Conservation (phyloP, 352 stramenopile genomes). For the Phytopythium helicoides region DNA sequence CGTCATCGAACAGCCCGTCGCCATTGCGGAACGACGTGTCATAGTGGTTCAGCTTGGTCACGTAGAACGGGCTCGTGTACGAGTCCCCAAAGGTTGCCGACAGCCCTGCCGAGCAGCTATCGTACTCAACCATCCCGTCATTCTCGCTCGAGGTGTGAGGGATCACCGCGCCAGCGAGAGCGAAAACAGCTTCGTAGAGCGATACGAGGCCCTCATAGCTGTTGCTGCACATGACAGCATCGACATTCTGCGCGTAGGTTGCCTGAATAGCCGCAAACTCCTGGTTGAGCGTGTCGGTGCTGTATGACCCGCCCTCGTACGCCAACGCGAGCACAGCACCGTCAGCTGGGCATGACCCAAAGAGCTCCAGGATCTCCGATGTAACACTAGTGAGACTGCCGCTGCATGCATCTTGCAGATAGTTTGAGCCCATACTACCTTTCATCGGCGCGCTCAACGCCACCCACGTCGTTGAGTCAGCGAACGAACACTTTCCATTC, state of each 20-base stretch:
- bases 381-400: slow-evolving; percentile 18
- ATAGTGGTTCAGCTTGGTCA: slow-evolving; percentile 50
- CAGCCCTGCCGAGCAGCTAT: slow-evolving; percentile 39
- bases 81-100: slow-evolving; percentile 22
- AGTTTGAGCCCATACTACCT: slow-evolving; percentile 50
- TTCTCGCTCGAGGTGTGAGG: slow-evolving; percentile 32
- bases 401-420: slow-evolving; percentile 26
- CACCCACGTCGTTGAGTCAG: slow-evolving; percentile 28
- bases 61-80: slow-evolving; percentile 43
- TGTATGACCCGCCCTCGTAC: slow-evolving; percentile 30
- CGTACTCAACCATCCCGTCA: slow-evolving; percentile 50
- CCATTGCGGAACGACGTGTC: slow-evolving; percentile 59
- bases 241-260: slow-evolving; percentile 27
- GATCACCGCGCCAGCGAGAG: slow-evolving; percentile 21
- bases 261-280: slow-evolving; percentile 27
- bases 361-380: slow-evolving; percentile 25
- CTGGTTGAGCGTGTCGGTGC: slow-evolving; percentile 13
- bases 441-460: slow-evolving; percentile 36
- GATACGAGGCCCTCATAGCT: slow-evolving; percentile 35
- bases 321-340: slow-evolving; percentile 24
- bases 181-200: slow-evolving; percentile 23
- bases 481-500: slow-evolving; percentile 18
- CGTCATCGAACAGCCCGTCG: slow-evolving; percentile 42
- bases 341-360: slow-evolving; percentile 31
- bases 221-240: slow-evolving; percentile 41